Base-by-base conservation (phyloP, 1,284 basidiomycete species). In the Clitocybe nebularis region DNA sequence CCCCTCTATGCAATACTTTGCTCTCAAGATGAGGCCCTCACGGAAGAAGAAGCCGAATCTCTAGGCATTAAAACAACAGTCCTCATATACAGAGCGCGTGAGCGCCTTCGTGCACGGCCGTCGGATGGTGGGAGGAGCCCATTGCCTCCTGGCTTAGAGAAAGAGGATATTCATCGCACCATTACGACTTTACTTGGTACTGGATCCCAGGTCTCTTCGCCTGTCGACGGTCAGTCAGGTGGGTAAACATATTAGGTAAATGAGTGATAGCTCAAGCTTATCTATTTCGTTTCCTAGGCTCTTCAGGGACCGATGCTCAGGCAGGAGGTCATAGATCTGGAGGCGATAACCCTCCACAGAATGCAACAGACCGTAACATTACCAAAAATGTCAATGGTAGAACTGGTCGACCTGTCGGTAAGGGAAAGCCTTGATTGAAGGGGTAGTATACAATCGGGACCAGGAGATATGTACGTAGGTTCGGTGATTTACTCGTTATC, bases 61-160 rank as follows among this genome's bases (percentile, higher is more conserved):
- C 59, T 77, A 24, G 72, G 72, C 0, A 49, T 73, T 7, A 64
- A 71, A 45, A 68, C 70, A 0, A 57, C 66, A 0, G 50, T 74
- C 1, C 50, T 65, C 4, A 57, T 76, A 10, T 72, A 68, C 20
- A 60, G 55, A 1, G 65, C 70, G 8, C 64, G 74, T 0, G 74
- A 76, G 49, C 55, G 51, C 8, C 62, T 71, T 2, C 64, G 69
- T 2, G 59, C 66, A 4, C 59, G 56, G 46, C 50, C 54, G 4
- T 54, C 54, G 4, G 60, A 62, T 35, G 62, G 56, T 2, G 44
- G 45, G 3, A 50, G 41, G 39, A 61, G 57, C 35, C 59, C 59
- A 0, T 48, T 62, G 17, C 61, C 59, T 5, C 28, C 41, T 19
- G 56, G 51, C 1, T 6, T 60, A 8, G 55, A 56, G n/a, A 39